phyloP scores from a whole-genome alignment of 139 green algal genomes.

The Chlorella sorokiniana region DNA sequence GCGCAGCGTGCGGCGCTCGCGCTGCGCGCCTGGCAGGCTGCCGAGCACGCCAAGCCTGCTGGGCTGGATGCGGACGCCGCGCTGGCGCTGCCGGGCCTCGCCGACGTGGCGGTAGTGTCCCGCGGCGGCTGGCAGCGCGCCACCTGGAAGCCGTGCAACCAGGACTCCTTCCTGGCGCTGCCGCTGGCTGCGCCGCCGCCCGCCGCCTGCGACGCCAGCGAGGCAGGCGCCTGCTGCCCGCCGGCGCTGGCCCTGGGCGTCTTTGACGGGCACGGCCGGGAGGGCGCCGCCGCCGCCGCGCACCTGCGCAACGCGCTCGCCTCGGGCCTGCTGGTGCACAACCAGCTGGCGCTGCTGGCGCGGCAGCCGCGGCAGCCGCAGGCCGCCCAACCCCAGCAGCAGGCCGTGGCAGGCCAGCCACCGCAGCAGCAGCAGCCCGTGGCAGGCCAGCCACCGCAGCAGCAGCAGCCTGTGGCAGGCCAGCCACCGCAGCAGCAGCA shows the following conservation, averaged over 20 bases:
- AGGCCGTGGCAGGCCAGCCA: neutral
- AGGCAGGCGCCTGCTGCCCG: neutral
- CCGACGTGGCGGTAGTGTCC: slow-evolving; percentile 36
- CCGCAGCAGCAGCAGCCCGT: neutral
- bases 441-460: neutral
- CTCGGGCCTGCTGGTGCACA: slow-evolving; percentile 10
- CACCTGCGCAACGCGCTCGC: slow-evolving; percentile 33
- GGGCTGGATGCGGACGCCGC: neutral
- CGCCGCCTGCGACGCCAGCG: neutral
- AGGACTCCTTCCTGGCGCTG: slow-evolving; percentile 50
- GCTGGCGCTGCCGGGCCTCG: neutral
- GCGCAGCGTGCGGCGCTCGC: slow-evolving; percentile 8
- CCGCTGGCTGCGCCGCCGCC: slow-evolving; percentile 8
- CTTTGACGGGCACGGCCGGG: slow-evolving; percentile 52
- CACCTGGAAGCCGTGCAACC: slow-evolving; percentile 48
- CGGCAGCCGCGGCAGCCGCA: slow-evolving; percentile 5
- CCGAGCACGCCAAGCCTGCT: neutral
- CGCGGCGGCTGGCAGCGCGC: slow-evolving; percentile 27
- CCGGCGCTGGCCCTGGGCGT: slow-evolving; percentile 40
- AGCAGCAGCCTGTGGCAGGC: neutral
- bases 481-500: neutral
- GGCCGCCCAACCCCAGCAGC: too few species aligned
- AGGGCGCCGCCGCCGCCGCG: slow-evolving; percentile 15
- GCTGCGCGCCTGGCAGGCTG: neutral
- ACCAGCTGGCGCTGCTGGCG: slow-evolving; percentile 18